Percentiles rank a stretch among this genome's conserved stretches.
phyloP scores from a whole-genome alignment of 176 grass and related monocot species.

The Musa schizocarpa region DNA sequence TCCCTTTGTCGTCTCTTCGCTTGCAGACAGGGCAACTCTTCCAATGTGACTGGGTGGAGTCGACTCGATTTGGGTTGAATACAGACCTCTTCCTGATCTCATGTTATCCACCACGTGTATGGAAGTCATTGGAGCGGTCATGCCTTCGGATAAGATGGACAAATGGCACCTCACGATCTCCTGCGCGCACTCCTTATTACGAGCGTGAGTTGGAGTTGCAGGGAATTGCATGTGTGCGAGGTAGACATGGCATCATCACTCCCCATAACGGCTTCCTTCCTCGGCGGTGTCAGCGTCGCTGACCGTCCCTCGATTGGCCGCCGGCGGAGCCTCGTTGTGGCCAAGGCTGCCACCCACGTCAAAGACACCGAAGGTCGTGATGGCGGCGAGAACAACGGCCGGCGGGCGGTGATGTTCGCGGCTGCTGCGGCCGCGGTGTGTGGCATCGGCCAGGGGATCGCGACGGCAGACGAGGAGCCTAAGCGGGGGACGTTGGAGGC shows the following conservation, averaged over 20 bases:
- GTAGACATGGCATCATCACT: conserved; percentile 9
- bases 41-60: too few species aligned
- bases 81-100: not conserved
- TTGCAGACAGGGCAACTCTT: too few species aligned
- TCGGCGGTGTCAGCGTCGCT: conserved; percentile 6
- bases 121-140: not conserved
- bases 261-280: conserved; percentile 10
- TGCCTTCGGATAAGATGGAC: not conserved
- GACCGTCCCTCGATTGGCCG: not conserved
- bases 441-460: not conserved
- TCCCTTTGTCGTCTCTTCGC: too few species aligned
- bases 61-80: not conserved
- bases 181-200: not conserved
- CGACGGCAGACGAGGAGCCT: conserved; percentile 1
- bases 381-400: not conserved
- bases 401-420: conserved; percentile 3
- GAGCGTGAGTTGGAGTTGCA: too few species aligned
- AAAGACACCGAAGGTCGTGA: not conserved
- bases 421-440: not conserved
- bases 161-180: not conserved
- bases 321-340: conserved; percentile 9
- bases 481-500: conserved; percentile 16
- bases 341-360: not conserved
- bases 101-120: not conserved
- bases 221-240: too few species aligned